Base-by-base conservation (phyloP, 495 filamentous ascomycete species). In the Xylaria nigripes region DNA sequence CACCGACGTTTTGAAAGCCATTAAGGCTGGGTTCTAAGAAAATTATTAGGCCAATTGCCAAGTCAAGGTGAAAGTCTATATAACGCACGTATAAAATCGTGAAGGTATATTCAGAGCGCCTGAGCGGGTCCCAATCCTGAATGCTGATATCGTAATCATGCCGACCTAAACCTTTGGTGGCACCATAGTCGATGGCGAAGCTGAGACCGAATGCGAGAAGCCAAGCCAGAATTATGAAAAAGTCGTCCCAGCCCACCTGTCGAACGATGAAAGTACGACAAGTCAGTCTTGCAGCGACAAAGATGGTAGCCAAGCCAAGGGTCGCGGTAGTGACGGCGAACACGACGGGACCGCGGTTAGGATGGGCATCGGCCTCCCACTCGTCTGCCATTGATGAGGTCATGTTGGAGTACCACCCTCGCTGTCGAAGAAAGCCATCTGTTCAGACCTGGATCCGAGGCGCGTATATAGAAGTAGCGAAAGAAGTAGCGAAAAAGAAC, bases 1-100 rank as follows among this genome's bases (percentile, higher is more conserved):
- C 58, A 97, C 89, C n/a, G 88, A 92, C 4, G 89, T 89, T 70
- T 96, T 97, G 45, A 89, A 84, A 1, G 82, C 80, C 85, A 89
- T 89, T 50, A 96, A 77, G 4, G 89, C 86, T 12, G 92, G 90
- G 64, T 96, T 94, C 89, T 95, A 55, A 40, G 27, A 48, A 21
- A n/a, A n/a, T 44, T 47, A n/a, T 48, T 32, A 55, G 32, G 32
- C 45, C 29, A 48, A 30, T 45, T 25, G 15, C 15, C 40, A 21
- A 29, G 24, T 36, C 12, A 18, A 15, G 5, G 3, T 40, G 36
- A 18, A 40, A 13, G 45, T 50, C 24, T 24, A 45, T 45, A 38
- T 32, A 27, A 79, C 86, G 53, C 67, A 89, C 86, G 66, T 94
- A 94, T 45, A 94, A 72, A 15, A 91, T 80, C n/a, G 84, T 86